A percentile compares a stretch with the other conserved stretches of the same genome.
Evolutionary conservation across 83 land plant genomes (phyloP).

Genomic region (Larix sibirica): DNA sequence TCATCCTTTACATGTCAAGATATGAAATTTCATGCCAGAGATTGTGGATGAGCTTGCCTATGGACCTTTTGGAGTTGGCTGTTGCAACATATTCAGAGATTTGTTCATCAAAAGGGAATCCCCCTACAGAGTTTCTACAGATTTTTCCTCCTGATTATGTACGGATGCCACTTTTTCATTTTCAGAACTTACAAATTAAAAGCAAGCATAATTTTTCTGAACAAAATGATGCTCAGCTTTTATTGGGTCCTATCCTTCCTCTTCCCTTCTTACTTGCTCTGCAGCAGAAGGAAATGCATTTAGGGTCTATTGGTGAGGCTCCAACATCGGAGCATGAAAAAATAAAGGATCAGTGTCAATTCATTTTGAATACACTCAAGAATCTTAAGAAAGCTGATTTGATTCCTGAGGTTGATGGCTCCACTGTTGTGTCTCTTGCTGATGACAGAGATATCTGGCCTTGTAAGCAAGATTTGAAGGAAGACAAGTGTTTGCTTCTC

Average conservation of each 20-base stretch:
- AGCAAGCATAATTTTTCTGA: background rate
- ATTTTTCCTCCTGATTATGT: background rate
- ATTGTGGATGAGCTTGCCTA: slow-evolving; percentile 7
- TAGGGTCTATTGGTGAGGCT: background rate
- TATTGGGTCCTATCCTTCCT: slow-evolving; percentile 10
- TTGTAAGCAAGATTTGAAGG: background rate
- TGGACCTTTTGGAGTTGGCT: slow-evolving; percentile 1
- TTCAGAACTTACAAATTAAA: background rate
- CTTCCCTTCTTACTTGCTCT: slow-evolving; percentile 12
- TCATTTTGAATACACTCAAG: background rate
- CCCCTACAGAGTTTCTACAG: background rate
- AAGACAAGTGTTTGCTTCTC: slow-evolving; percentile 7
- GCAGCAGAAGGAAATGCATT: background rate
- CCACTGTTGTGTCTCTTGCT: slow-evolving; percentile 1
- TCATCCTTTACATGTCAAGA: slow-evolving; percentile 6
- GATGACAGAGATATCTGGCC: slow-evolving; percentile 14
- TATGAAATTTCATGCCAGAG: slow-evolving; percentile 17
- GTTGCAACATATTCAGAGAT: background rate
- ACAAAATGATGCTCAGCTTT: background rate
- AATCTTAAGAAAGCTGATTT: background rate
- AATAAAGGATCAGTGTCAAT: background rate
- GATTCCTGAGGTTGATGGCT: slow-evolving; percentile 5
- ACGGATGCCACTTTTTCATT: slow-evolving; percentile 1
- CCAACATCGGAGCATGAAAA: background rate
- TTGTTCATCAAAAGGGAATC: background rate